Base-by-base conservation (phyloP, 345 rosid genomes). In the Murraya koenigii region DNA sequence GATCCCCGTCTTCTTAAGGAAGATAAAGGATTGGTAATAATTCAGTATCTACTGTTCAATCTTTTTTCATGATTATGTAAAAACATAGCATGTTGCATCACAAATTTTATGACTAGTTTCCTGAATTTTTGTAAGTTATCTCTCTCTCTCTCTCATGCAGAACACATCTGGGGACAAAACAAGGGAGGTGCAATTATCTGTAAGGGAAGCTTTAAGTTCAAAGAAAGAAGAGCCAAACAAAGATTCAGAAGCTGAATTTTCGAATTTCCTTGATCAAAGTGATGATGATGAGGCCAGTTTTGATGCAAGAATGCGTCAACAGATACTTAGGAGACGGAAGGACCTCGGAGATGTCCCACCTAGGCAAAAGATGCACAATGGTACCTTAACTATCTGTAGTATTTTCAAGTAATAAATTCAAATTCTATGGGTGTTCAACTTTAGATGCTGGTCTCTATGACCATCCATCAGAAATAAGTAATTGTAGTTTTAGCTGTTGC, bases 1-100 rank as follows among this genome's bases (percentile, higher is more conserved):
- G 97, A 96, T 87, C 98, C 98, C 80, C 97, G 94, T 62, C 94
- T 96, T 77, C 80, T 94, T 47, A 96, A 88, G 84, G 89, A 88
- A 78, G 89, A 90, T 71, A 82, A 89, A 80, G 93, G 85, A 82
- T 70, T 26, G 90, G 93, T 89, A 88, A 86, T 44, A 20, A 23
- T 75, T 38, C 72, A 14, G 17, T 64, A 10, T 66, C 22, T n/a
- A 13, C 58, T 82, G 35, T 22, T 35, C 38, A 17, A 14, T 11
- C 60, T 64, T 39, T 69, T 25, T 54, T 62, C 55, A n/a, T 19
- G 23, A 60, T 35, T 33, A 8, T 10, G 56, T 26, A 66, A 62
- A 25, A 47, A 22, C 26, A 55, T 54, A 61, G 49, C 23, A 59
- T 39, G 72, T 22, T 33, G 41, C 19, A 32, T 65, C 17, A n/a